Base-by-base conservation (phyloP, 2,329 filamentous ascomycete species). In the Aureobasidium sp. region DNA sequence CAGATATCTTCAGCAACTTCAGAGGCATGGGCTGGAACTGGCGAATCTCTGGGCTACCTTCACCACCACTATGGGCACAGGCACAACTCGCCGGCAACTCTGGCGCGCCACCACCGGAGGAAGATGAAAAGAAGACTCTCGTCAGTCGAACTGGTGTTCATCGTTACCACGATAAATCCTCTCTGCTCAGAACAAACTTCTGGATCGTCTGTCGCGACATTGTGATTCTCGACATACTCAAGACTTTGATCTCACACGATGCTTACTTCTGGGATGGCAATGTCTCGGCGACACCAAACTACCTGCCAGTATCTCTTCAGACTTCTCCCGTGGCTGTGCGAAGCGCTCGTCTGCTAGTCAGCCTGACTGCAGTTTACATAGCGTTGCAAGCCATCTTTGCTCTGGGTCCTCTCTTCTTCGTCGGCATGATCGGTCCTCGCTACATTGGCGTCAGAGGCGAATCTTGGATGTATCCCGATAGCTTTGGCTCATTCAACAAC, bases 221-320 rank as follows among this genome's bases (percentile, higher is more conserved):
- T 70, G 65, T 94, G 13, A 64, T 82, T 8, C 76, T 96, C 8
- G 93, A 97, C 72, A 62, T 85, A 7, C 73, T 90, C 57, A 89
- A 88, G 68, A 80, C 85, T 1, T 64, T 85, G 64, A 86, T 90
- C 77, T 85, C 87, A 66, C 82, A 83, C 59, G 93, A 97, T 68
- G 86, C 88, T 0, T 96, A 93, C 76, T 96, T 92, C 74, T 80
- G 80, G 74, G 49, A 53, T 25, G 59, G 59, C 10, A 54, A 53
- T 34, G 32, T 39, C 14, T 79, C 79, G 45, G 69, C 85, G 62
- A 70, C 82, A 29, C 79, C 65, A 64, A 77, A 63, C 73, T 85
- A 63, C 58, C 76, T 69, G 66, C 81, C 72, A 69, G 82, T 62
- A 32, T 69, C 69, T 10, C 63, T 76, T 21, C 62, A 69, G 27